phyloP scores from a whole-genome alignment of 2,329 filamentous ascomycete genomes.

The Claviceps sp. region DNA sequence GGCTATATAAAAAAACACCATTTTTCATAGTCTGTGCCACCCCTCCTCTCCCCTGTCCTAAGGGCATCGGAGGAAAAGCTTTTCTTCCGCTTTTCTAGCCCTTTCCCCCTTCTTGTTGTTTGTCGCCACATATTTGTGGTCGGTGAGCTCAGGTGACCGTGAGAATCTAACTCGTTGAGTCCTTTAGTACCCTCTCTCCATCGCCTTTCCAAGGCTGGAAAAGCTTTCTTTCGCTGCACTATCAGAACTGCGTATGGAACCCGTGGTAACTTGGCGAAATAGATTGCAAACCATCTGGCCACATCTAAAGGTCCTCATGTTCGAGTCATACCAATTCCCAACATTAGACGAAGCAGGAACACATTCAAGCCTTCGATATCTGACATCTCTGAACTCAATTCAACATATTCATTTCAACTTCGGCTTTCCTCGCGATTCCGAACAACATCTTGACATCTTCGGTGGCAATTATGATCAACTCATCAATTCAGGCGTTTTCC shows the following conservation, averaged over 20 bases:
- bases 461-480: background rate
- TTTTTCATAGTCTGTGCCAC: slow-evolving; percentile 3
- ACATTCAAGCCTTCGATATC: slow-evolving; percentile 8
- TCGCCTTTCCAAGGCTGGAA: slow-evolving; percentile 7
- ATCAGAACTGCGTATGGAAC: too few relatives aligned
- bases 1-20: slow-evolving; percentile 8
- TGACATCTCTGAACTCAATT: slow-evolving; percentile 16
- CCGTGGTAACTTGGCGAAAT: slow-evolving; percentile 3
- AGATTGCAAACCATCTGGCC: slow-evolving; percentile 6
- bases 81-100: too few relatives aligned
- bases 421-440: too few relatives aligned
- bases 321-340: background rate
- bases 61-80: too few relatives aligned
- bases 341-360: too few relatives aligned
- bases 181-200: slow-evolving; percentile 11
- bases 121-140: too few relatives aligned
- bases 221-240: too few relatives aligned
- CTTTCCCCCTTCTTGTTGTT: too few relatives aligned
- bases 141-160: too few relatives aligned
- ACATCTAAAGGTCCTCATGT: slow-evolving; percentile 10
- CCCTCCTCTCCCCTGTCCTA: background rate
- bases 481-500: background rate
- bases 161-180: background rate
- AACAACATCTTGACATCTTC: slow-evolving; percentile 8
- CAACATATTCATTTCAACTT: slow-evolving; percentile 18